Evolutionary conservation across 2,329 filamentous ascomycete species (phyloP).

Genomic region (Fusarium sp.): DNA sequence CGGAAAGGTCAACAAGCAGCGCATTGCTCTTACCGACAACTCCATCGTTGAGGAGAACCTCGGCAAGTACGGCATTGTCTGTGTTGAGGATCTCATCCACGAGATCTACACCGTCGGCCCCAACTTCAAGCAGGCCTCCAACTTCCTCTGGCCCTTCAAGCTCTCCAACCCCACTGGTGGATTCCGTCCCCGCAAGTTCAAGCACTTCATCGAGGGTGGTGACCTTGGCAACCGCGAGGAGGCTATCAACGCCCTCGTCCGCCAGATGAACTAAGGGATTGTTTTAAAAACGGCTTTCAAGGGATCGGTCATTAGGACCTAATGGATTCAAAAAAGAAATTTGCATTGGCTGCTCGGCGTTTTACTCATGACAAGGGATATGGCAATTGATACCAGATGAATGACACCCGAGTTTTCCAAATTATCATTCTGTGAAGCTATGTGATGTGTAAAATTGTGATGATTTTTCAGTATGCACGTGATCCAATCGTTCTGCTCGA

Average conservation of each 20-base stretch:
- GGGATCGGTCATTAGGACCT: constrained; percentile 47
- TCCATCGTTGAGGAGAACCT: constrained; percentile 96
- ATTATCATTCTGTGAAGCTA: constrained; percentile 33
- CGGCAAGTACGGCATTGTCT: constrained; percentile 98
- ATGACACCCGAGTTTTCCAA: constrained; percentile 55
- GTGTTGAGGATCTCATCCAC: constrained; percentile 99
- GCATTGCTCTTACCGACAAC: constrained; percentile 96
- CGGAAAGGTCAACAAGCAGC: constrained; percentile 99
- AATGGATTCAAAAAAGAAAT: constrained; percentile 47
- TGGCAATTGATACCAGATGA: constrained; percentile 57
- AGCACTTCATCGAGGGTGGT: constrained; percentile 98
- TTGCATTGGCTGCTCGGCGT: constrained; percentile 56
- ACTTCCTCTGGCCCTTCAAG: constrained; percentile 99
- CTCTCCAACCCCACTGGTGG: constrained; percentile 97
- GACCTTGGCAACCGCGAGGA: constrained; percentile 99
- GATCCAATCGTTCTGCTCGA: background rate
- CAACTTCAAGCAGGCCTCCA: constrained; percentile 99
- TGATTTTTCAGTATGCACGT: background rate
- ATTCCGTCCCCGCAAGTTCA: constrained; percentile 97
- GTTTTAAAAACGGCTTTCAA: constrained; percentile 36
- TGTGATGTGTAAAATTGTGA: background rate
- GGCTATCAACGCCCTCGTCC: constrained; percentile 94
- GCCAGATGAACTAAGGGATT: constrained; percentile 91
- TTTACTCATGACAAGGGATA: constrained; percentile 55
- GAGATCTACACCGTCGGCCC: constrained; percentile 98